Evolutionary conservation across 225 moss, liverwort and hornwort genomes (phyloP).

Genomic region (Sphagnum tenellum): DNA sequence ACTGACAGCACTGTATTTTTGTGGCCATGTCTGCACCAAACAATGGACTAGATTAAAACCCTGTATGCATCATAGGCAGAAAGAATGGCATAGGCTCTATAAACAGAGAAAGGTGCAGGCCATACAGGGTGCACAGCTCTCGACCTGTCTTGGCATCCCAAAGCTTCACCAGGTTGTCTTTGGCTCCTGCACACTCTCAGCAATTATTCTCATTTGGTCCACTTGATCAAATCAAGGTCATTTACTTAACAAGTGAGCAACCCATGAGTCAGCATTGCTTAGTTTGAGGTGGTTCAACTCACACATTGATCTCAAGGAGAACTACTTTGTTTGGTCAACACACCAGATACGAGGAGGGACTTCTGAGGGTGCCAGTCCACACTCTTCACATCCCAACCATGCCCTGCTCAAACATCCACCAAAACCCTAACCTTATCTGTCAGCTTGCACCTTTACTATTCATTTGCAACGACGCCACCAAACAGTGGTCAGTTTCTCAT

Average conservation of each 20-base stretch:
- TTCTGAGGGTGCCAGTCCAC: slow-evolving; percentile 99
- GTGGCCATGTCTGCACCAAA: slow-evolving; percentile 69
- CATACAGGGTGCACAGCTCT: slow-evolving; percentile 88
- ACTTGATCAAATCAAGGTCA: no score
- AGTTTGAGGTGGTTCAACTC: not conserved
- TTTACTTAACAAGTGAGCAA: no score
- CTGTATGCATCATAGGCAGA: no score
- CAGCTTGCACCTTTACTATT: not conserved
- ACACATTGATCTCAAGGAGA: no score
- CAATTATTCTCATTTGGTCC: not conserved
- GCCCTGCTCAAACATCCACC: slow-evolving; percentile 64
- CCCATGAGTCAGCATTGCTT: no score
- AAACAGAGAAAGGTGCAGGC: no score
- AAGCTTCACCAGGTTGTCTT: slow-evolving; percentile 96
- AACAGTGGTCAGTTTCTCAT: no score
- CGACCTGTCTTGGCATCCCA: slow-evolving; percentile 99
- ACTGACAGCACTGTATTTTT: slow-evolving; percentile 95
- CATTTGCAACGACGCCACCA: no score
- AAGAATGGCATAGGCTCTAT: no score
- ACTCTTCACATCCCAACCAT: slow-evolving; percentile 99
- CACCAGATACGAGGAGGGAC: slow-evolving; percentile 94
- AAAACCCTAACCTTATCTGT: slow-evolving; percentile 8
- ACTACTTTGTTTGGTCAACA: slow-evolving; percentile 1
- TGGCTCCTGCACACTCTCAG: slow-evolving; percentile 54
- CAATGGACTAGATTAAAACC: no score